Conservation (phyloP, 495 filamentous ascomycete genomes). For the Jackrogersella minutella region DNA sequence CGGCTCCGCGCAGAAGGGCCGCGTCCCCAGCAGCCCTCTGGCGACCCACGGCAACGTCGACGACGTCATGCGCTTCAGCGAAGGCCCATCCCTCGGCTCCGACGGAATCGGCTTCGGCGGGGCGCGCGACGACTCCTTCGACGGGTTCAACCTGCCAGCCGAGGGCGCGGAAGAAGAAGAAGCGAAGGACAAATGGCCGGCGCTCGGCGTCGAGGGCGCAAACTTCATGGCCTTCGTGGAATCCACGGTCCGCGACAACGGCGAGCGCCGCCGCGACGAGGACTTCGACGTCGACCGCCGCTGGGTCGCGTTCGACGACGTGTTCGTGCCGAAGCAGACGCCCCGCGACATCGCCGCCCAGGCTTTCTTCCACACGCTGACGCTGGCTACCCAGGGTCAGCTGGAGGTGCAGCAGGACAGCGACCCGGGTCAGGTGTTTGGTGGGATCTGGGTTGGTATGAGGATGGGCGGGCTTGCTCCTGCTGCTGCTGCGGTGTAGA, state of each 20-base stretch:
- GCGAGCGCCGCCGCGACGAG: conserved; percentile 46
- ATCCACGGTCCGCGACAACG: conserved; percentile 45
- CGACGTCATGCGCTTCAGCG: conserved; percentile 53
- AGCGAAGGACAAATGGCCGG: conserved; percentile 18
- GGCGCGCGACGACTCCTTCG: conserved; percentile 33
- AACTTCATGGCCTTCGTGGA: conserved; percentile 66
- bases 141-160: conserved; percentile 1
- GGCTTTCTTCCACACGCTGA: conserved; percentile 75
- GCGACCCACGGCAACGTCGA: conserved; percentile 44
- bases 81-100: conserved; percentile 36
- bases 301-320: conserved; percentile 64
- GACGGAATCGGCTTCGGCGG: conserved; percentile 38
- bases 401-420: conserved; percentile 63
- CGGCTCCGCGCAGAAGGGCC: conserved; percentile 45
- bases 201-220: conserved; percentile 50
- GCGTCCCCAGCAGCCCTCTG: conserved; percentile 52
- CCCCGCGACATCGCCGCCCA: conserved; percentile 70
- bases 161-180: neutral
- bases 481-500: neutral
- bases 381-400: conserved; percentile 70
- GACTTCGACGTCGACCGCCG: conserved; percentile 47
- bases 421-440: conserved; percentile 44
- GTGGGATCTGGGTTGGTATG: conserved; percentile 47
- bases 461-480: conserved; percentile 7
- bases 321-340: conserved; percentile 64